Base-by-base conservation (phyloP, 2,329 filamentous ascomycete species). In the Allantophomopsis cytisporea region DNA sequence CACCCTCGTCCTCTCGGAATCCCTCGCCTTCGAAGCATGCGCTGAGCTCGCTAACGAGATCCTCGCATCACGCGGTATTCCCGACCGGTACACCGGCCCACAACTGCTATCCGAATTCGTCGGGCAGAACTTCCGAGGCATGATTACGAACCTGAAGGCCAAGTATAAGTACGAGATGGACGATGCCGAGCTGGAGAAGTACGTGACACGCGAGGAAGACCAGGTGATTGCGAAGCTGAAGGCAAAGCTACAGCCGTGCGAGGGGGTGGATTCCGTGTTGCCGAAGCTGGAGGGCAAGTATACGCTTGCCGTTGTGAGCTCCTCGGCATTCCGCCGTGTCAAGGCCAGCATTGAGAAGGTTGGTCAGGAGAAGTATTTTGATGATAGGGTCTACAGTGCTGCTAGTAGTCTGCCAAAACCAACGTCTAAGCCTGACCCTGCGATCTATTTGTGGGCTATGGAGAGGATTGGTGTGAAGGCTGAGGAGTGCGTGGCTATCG, bases 71-170 rank as follows among this genome's bases (percentile, higher is more conserved):
- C 71, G 80, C 54, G 64, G 69, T 51, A 67, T 85, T 43, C 49
- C 59, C 21, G 68, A 75, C 50, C 75, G 72, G 56, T 94, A 93
- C 68, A 87, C 83, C 4, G 82, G 82, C 54, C 73, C 79, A 36
- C 70, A 76, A 43, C 78, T 94, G 47, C 83, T 94, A 63, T 66
- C 70, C 50, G 83, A 94, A 64, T 94, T 93, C 54, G 85, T 94
- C 51, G 87, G 88, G 52, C 82, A 91, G 60, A 94, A 93, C 72
- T 94, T 94, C 73, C 84, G 86, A 50, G 84, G 85, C 62, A 94
- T 94, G 84, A 79, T 94, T 63, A 61, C 67, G 43, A 76, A 75
- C 44, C 75, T 94, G 44, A 78, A 87, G 61, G 65, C 76, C 59
- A 80, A 83, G 60, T 78, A 84, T 68, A 68, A 70, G 60, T 89